Evolutionary conservation across 2,329 filamentous ascomycete genomes (phyloP).

Genomic region (Colletotrichum zoysiae): DNA sequence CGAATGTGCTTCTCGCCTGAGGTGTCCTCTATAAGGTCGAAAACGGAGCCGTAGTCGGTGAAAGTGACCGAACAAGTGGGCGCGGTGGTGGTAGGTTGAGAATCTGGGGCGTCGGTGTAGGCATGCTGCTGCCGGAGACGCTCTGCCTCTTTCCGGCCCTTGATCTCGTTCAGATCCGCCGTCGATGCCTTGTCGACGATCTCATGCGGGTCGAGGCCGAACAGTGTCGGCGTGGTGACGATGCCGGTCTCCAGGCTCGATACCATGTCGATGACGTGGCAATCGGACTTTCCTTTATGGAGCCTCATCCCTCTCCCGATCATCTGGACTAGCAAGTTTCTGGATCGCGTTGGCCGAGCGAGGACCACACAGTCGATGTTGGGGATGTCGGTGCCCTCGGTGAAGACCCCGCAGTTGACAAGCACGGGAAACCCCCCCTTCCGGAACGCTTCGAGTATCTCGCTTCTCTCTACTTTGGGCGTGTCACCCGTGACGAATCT

Average conservation of each 20-base stretch:
- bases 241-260: constrained; percentile 86
- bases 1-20: constrained; percentile 84
- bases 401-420: constrained; percentile 95
- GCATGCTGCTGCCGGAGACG: constrained; percentile 50
- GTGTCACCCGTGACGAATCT: constrained; percentile 90
- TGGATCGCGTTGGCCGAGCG: constrained; percentile 87
- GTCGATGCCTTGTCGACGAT: constrained; percentile 76
- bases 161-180: constrained; percentile 70
- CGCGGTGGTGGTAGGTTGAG: neutral
- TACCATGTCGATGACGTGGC: constrained; percentile 97
- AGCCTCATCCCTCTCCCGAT: constrained; percentile 94
- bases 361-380: constrained; percentile 95
- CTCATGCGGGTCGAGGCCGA: constrained; percentile 88
- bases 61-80: constrained; percentile 73
- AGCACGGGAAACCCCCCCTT: constrained; percentile 84
- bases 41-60: constrained; percentile 91
- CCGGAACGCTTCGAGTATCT: constrained; percentile 81
- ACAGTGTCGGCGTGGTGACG: constrained; percentile 90
- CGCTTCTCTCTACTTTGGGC: constrained; percentile 73
- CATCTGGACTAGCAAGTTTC: constrained; percentile 97
- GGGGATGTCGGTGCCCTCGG: constrained; percentile 96
- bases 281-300: constrained; percentile 83
- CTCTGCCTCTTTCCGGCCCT: constrained; percentile 60
- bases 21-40: constrained; percentile 88
- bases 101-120: constrained; percentile 24